Conservation (phyloP, 129 eudicot genomes). For the Pulicaria dysenterica region DNA sequence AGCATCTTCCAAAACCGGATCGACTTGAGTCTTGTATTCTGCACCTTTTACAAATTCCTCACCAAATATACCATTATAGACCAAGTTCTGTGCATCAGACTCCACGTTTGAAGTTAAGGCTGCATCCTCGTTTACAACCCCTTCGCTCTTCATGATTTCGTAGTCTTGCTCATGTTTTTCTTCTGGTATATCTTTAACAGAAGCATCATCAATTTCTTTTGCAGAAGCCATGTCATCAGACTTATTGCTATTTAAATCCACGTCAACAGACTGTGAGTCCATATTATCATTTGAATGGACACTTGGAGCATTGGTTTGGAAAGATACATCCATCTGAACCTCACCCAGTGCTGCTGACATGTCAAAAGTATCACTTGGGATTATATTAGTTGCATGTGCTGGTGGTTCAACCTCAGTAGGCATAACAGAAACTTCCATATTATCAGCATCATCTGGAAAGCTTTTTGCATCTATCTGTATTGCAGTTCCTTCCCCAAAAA, state of each 20-base stretch:
- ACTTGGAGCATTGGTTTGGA: constrained; percentile 33
- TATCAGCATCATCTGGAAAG: constrained; percentile 23
- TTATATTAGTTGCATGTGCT: constrained; percentile 28
- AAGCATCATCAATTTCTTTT: constrained; percentile 28
- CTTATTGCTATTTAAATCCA: constrained; percentile 25
- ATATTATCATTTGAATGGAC: constrained; percentile 25
- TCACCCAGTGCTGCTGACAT: constrained; percentile 38
- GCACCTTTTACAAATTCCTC: constrained; percentile 33
- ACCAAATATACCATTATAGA: constrained; percentile 33
- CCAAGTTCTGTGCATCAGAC: constrained; percentile 33
- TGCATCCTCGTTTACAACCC: constrained; percentile 30
- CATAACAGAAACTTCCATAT: constrained; percentile 33
- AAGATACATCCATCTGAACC: constrained; percentile 33
- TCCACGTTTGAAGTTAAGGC: constrained; percentile 30
- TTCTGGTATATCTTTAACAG: constrained; percentile 26
- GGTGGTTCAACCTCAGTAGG: constrained; percentile 27
- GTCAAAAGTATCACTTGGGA: constrained; percentile 31
- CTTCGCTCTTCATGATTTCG: constrained; percentile 32
- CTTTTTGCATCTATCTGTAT: constrained; percentile 40
- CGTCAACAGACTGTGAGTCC: constrained; percentile 24
- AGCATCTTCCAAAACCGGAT: constrained; percentile 33
- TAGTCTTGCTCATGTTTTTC: constrained; percentile 33
- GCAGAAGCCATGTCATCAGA: constrained; percentile 37
- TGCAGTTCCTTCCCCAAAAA: constrained; percentile 34
- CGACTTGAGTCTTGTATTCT: constrained; percentile 33